Evolutionary conservation across 371 early-diverging fungal genomes (phyloP).

Genomic region (Mortierella sp.): DNA sequence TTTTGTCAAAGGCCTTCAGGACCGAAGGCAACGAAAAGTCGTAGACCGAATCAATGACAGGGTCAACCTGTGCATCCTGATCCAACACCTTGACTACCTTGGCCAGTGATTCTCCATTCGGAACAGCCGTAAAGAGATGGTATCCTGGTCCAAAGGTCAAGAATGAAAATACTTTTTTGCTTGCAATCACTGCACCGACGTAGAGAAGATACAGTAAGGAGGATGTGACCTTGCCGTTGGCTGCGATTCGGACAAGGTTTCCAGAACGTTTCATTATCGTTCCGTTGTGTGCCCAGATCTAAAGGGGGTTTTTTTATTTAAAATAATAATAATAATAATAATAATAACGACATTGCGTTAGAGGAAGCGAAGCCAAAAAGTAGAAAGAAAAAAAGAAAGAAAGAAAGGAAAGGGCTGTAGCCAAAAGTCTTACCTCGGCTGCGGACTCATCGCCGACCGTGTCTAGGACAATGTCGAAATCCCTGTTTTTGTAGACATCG

Average conservation of each 20-base stretch:
- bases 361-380: not conserved
- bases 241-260: slow-evolving; percentile 29
- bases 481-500: slow-evolving; percentile 26
- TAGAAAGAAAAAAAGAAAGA: not conserved
- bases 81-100: slow-evolving; percentile 24
- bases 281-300: slow-evolving; percentile 36
- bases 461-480: slow-evolving; percentile 55
- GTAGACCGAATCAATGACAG: slow-evolving; percentile 38
- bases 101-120: slow-evolving; percentile 21
- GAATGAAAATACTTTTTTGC: slow-evolving; percentile 19
- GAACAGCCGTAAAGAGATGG: slow-evolving; percentile 27
- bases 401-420: not conserved
- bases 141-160: slow-evolving; percentile 26
- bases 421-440: slow-evolving; percentile 22
- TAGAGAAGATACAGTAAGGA: slow-evolving; percentile 10
- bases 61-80: slow-evolving; percentile 16
- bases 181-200: slow-evolving; percentile 10
- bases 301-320: not conserved
- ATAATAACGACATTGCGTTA: not conserved
- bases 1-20: slow-evolving; percentile 29
- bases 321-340: not conserved
- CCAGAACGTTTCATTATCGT: slow-evolving; percentile 32
- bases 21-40: slow-evolving; percentile 27
- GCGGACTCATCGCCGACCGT: slow-evolving; percentile 28
- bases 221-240: slow-evolving; percentile 6